Evolutionary conservation across 1,139 yeast species (phyloP).

Genomic region (Nakaseomyces nivariensis): DNA sequence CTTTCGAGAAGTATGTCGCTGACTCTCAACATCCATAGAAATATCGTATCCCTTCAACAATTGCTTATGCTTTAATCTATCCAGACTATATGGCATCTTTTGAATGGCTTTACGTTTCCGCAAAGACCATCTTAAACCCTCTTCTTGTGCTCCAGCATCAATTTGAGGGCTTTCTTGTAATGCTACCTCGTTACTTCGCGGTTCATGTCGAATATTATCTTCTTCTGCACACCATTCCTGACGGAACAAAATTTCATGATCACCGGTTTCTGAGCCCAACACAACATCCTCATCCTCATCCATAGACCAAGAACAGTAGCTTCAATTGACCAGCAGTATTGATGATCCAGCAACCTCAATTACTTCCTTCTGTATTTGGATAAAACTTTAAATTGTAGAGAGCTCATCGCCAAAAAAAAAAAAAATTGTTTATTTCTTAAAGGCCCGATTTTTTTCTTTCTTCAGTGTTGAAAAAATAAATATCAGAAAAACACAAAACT

Average conservation of each 20-base stretch:
- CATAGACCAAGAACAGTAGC: background rate
- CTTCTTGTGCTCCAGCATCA: background rate
- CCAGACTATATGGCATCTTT: slow-evolving; percentile 29
- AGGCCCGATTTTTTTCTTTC: too few relatives aligned
- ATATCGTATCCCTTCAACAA: slow-evolving; percentile 25
- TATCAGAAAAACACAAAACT: too few relatives aligned
- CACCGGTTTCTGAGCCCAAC: slow-evolving; percentile 18
- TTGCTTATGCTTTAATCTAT: slow-evolving; percentile 25
- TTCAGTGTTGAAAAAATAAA: too few relatives aligned
- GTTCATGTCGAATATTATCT: background rate
- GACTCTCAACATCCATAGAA: slow-evolving; percentile 6
- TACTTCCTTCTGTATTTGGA: too few relatives aligned
- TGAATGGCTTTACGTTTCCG: slow-evolving; percentile 28
- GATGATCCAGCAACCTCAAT: too few relatives aligned
- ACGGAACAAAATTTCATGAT: slow-evolving; percentile 7
- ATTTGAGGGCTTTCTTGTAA: too few relatives aligned
- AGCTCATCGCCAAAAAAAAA: too few relatives aligned
- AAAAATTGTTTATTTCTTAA: too few relatives aligned
- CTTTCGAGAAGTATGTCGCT: background rate
- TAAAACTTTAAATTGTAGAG: too few relatives aligned
- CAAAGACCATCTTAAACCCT: slow-evolving; percentile 11
- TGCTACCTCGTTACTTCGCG: background rate
- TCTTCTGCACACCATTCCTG: background rate
- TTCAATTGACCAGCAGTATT: too few relatives aligned
- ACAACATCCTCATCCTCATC: slow-evolving; percentile 9